Base-by-base conservation (phyloP, 2,329 filamentous ascomycete genomes). In the Fusarium tjaetaba region DNA sequence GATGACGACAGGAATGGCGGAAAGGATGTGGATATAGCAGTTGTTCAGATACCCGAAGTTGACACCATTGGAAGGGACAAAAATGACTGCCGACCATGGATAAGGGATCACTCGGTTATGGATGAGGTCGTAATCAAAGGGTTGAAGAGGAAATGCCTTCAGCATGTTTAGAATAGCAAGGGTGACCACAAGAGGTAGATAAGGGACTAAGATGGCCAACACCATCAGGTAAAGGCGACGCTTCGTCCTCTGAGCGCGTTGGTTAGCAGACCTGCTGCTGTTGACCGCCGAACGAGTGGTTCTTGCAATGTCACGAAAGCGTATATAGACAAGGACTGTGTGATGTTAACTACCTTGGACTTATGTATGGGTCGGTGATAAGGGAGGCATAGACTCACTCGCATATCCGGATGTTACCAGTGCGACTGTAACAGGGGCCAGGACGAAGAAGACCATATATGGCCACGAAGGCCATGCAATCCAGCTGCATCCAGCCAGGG, bases 161-260 rank as follows among this genome's bases (percentile, higher is more conserved):
- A 76, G 60, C 51, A 89, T 77, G 79, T 88, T 88, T 65, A 79
- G 46, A 39, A 80, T 80, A 7, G 84, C 73, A 11, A 87, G 79
- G 32, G 82, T 79, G 48, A 86, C 48, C 70, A 84, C 80, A 10
- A 90, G 73, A 2, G 88, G 88, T 1, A 88, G 74, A 75, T 88
- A 89, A 7, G 88, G 83, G 7, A 86, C 72, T 2, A 90, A 77
- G 70, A 90, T 87, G 46, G 83, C 84, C 18, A 89, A 61, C 20
- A 86, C 84, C 85, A 90, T 88, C 70, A 87, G 81, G 79, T 89
- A 90, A 48, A 91, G 85, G 46, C 88, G 86, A 52, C 85, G 83
- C 48, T 84, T 84, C 14, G 87, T 84, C 4, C 87, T 84, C 49
- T 85, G 83, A 45, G 84, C 85, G 11, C 88, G 84, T 20, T 82